Conservation (phyloP, 441 rosid species). For the Gossypium schwendimanii region DNA sequence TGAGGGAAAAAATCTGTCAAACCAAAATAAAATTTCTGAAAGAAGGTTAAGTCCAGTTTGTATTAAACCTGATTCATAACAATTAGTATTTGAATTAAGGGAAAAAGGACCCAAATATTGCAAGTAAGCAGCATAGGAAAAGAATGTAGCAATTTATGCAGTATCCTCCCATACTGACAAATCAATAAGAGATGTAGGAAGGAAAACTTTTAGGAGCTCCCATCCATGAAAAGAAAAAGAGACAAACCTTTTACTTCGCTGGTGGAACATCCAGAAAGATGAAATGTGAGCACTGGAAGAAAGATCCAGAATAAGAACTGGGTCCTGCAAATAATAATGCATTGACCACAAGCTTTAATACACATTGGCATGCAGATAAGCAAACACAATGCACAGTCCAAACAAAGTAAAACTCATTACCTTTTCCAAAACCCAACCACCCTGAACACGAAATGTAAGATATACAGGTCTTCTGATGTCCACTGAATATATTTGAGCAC, state of each 20-base stretch:
- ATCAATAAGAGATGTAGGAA: constrained; percentile 1
- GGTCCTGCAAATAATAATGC: constrained; percentile 55
- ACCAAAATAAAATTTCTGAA: background rate
- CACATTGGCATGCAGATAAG: background rate
- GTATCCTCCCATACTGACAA: background rate
- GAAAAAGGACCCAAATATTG: background rate
- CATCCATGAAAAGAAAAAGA: constrained; percentile 17
- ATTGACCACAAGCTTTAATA: constrained; percentile 3
- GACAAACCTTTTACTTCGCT: constrained; percentile 89
- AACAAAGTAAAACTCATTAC: constrained; percentile 33
- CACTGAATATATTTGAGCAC: constrained; percentile 62
- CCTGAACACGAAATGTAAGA: constrained; percentile 71
- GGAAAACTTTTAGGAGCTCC: background rate
- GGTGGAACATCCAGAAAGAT: constrained; percentile 94
- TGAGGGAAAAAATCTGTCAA: background rate
- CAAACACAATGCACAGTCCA: constrained; percentile 6
- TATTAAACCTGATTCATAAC: background rate
- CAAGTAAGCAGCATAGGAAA: background rate
- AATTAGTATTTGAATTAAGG: background rate
- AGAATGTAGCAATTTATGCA: background rate
- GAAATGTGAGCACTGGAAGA: constrained; percentile 44
- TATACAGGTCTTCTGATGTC: constrained; percentile 73
- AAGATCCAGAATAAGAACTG: constrained; percentile 71
- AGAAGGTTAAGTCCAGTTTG: background rate
- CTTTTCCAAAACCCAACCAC: constrained; percentile 95